phyloP scores from a whole-genome alignment of 1,284 basidiomycete species.

The Malassezia dermatis region DNA sequence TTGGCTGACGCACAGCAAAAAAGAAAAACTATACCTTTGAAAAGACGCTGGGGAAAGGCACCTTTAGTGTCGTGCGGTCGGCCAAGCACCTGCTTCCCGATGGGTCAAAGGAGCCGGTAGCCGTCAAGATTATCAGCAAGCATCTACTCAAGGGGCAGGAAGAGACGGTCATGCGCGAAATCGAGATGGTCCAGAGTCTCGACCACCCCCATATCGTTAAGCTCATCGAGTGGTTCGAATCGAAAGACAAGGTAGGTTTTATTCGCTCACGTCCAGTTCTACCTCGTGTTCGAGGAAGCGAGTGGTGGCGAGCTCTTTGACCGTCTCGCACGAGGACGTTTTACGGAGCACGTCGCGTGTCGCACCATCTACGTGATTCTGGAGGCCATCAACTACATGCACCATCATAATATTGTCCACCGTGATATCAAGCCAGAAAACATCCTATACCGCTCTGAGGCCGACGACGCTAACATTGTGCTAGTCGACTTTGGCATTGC shows the following conservation, averaged over 20 bases:
- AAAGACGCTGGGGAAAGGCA: conserved; percentile 43
- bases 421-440: conserved; percentile 61
- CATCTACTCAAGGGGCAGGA: conserved; percentile 39
- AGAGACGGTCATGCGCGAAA: conserved; percentile 43
- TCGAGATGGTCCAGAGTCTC: conserved; percentile 43
- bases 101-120: conserved; percentile 22
- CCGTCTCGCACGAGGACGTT: conserved; percentile 43
- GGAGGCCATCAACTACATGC: conserved; percentile 42
- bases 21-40: conserved; percentile 47
- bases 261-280: conserved; percentile 28
- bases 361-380: conserved; percentile 36
- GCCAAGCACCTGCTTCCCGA: conserved; percentile 21
- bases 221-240: conserved; percentile 48
- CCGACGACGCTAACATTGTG: conserved; percentile 53
- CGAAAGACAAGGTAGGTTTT: conserved; percentile 25
- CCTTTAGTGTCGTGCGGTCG: conserved; percentile 39
- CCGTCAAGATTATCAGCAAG: conserved; percentile 46
- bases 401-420: conserved; percentile 43
- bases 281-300: conserved; percentile 49
- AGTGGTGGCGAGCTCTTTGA: conserved; percentile 49
- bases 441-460: conserved; percentile 71
- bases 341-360: conserved; percentile 47
- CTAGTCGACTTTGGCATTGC: conserved; percentile 76
- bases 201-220: conserved; percentile 54
- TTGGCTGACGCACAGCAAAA: conserved; percentile 18